These are phyloP conservation scores for Kregervanrija pseudodelftensis DNA, from an alignment of 805 yeast genomes.

Conservation along the genomic window DNA sequence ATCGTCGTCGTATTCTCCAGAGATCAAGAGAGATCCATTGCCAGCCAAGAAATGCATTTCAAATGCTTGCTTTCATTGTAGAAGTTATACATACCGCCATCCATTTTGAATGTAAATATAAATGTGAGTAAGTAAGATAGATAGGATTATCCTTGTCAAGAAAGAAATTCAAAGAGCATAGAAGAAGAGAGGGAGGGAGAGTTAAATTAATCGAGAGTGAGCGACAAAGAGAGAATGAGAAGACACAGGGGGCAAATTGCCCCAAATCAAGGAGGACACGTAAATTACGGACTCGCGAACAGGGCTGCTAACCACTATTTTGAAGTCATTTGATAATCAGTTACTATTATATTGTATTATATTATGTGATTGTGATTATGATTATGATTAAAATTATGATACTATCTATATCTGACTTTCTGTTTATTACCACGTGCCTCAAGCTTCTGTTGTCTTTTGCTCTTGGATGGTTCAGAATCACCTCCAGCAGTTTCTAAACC, in stretches of 20 bases:
- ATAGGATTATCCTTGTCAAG: slow-evolving; percentile 9
- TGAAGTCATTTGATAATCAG: no score
- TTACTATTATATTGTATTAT: no score
- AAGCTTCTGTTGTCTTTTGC: slow-evolving; percentile 3
- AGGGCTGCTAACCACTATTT: neutral
- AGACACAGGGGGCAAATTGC: neutral
- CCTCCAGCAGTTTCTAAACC: slow-evolving; percentile 2
- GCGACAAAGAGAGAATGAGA: neutral
- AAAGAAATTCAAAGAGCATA: slow-evolving; percentile 6
- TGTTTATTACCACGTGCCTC: no score
- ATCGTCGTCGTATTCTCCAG: no score
- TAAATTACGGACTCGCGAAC: slow-evolving; percentile 11
- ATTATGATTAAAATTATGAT: no score
- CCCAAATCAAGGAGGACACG: slow-evolving; percentile 14
- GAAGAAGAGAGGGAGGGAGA: slow-evolving; percentile 4
- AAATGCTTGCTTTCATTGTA: no score
- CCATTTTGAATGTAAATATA: slow-evolving; percentile 35
- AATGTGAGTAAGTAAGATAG: slow-evolving; percentile 5
- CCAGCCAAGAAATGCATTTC: no score
- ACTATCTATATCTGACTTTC: no score
- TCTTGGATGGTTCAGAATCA: neutral
- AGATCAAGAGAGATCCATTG: no score
- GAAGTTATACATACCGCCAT: slow-evolving; percentile 45
- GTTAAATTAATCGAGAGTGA: neutral
- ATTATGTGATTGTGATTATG: no score